These are phyloP conservation scores for Aureobasidium uvarum DNA, from an alignment of 2,329 filamentous ascomycete genomes.

Conservation along the genomic window DNA sequence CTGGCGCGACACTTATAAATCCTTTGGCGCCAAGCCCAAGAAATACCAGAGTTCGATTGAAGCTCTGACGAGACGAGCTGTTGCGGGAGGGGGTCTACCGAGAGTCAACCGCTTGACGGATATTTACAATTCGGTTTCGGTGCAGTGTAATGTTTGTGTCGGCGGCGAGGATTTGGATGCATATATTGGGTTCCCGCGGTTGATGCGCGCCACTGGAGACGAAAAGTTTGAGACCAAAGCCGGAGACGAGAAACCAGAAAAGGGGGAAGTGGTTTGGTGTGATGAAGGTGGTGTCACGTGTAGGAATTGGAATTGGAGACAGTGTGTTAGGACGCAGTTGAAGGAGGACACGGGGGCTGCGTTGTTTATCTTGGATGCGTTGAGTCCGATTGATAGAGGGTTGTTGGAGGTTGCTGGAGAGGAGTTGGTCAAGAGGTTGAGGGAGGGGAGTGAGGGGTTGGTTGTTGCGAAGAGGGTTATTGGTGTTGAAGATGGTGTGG, in stretches of 20 bases:
- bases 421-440: slow-evolving; percentile 31
- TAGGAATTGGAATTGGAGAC: slow-evolving; percentile 45
- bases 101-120: slow-evolving; percentile 37
- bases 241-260: slow-evolving; percentile 35
- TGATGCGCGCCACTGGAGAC: slow-evolving; percentile 35
- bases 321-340: slow-evolving; percentile 41
- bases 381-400: slow-evolving; percentile 33
- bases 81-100: slow-evolving; percentile 36
- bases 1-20: slow-evolving; percentile 43
- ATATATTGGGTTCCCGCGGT: background rate
- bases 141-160: background rate
- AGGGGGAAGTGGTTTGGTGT: slow-evolving; percentile 44
- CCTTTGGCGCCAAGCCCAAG: slow-evolving; percentile 43
- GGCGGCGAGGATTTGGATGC: slow-evolving; percentile 11
- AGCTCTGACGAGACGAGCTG: slow-evolving; percentile 37
- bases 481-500: background rate
- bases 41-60: slow-evolving; percentile 43
- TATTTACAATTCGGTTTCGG: slow-evolving; percentile 9
- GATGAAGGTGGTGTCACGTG: slow-evolving; percentile 43
- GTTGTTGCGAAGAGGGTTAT: slow-evolving; percentile 5
- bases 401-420: slow-evolving; percentile 35
- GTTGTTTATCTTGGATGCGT: slow-evolving; percentile 41
- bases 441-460: background rate
- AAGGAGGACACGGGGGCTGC: slow-evolving; percentile 39
- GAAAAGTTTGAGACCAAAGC: slow-evolving; percentile 40